Conservation (phyloP, 2,329 filamentous ascomycete species). For the Drechmeria coniospora region DNA sequence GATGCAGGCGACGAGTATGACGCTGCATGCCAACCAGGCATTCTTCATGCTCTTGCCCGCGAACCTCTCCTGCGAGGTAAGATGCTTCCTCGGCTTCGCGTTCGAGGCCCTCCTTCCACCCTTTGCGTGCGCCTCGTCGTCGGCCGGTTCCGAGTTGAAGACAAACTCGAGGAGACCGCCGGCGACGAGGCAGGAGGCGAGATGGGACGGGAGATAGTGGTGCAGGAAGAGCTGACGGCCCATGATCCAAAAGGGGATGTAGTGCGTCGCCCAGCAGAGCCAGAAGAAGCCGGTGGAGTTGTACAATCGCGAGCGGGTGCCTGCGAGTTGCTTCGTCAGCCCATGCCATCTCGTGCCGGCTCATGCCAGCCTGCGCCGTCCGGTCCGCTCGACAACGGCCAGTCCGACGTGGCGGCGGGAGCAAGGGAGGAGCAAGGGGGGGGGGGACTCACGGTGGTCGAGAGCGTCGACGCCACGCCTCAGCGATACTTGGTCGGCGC, state of each 20-base stretch:
- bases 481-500: constrained; percentile 84
- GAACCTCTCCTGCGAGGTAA: constrained; percentile 70
- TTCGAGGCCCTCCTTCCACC: constrained; percentile 25
- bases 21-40: constrained; percentile 62
- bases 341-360: no score
- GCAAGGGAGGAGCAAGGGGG: no score
- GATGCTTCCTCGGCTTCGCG: constrained; percentile 36
- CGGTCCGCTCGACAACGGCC: no score
- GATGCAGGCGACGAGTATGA: constrained; percentile 52
- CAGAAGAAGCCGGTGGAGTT: constrained; percentile 99
- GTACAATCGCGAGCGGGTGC: constrained; percentile 84
- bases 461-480: constrained; percentile 86
- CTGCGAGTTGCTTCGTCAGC: constrained; percentile 22
- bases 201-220: constrained; percentile 89
- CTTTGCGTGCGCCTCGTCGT: constrained; percentile 34
- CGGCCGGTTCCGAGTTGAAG: constrained; percentile 71
- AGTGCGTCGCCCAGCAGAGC: constrained; percentile 93
- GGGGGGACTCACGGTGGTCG: constrained; percentile 65
- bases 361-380: no score
- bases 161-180: constrained; percentile 90
- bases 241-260: constrained; percentile 96
- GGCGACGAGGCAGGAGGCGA: constrained; percentile 79
- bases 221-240: constrained; percentile 95
- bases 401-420: no score
- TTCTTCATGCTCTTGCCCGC: constrained; percentile 60